Evolutionary conservation across 106 monocot genomes (phyloP), one percentile per base, ranked within the genome.

Genomic region (Allium fistulosum): DNA sequence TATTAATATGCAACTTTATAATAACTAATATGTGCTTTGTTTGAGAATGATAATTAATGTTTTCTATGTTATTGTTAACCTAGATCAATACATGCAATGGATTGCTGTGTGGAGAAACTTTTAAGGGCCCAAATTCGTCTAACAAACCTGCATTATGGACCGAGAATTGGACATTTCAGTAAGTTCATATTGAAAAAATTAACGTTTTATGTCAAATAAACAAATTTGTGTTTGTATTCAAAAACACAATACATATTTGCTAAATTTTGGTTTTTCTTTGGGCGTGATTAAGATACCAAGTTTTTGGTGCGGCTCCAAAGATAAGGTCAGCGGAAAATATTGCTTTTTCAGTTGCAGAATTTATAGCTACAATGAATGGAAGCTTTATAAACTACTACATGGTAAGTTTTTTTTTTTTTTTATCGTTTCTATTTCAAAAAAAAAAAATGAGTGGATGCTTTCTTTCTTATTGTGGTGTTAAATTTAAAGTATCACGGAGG

Each of bases 301-400:
- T 68, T 69, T 92, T 76, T 72, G 97, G 97, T 2, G 77, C 72
- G 14, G 87, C 89, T 58, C 80, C 80, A 59, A 66, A 66, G 26
- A 17, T 72, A 17, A 89, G 97, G 49, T 64, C 87, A 28, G 75
- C 79, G 49, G 78, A 99, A 78, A 90, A 93, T 46, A 80, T 99
- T 67, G 97, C 97, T 45, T 99, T 83, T 74, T 57, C 76, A 58
- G 81, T 79, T 60, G 90, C 99, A 51, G 53, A 81, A 2, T 99
- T 90, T 49, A 63, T 99, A 46, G 82, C 76, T 65, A 90, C 83
- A 71, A 55, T 12, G 53, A 75, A 77, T 9, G 99, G 99, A 76
- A 99, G 90, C 64, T 90, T 87, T 76, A 83, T 90, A 66, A 99
- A 93, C 66, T 99, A 99, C 57, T 99, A 93, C 74, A 99, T 99